Conservation (phyloP, 768 basidiomycete genomes). For the Termitomyces sp. region DNA sequence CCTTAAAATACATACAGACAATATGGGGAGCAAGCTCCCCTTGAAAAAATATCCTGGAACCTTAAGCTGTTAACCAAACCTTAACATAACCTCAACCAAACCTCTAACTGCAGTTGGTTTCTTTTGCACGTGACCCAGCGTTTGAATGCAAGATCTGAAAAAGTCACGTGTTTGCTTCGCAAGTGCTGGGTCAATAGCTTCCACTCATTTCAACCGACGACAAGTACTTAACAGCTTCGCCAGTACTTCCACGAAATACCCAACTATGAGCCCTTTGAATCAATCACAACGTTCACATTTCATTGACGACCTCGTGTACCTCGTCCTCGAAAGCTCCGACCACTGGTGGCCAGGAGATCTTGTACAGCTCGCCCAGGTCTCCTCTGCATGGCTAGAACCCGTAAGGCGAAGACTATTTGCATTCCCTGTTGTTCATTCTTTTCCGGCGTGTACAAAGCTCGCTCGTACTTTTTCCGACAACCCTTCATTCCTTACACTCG, state of each 20-base stretch:
- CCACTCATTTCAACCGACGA: not conserved
- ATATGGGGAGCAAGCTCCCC: too few species aligned
- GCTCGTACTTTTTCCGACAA: conserved; percentile 36
- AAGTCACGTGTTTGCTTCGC: too few species aligned
- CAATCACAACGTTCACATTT: conserved; percentile 20
- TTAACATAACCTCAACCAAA: too few species aligned
- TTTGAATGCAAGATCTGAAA: too few species aligned
- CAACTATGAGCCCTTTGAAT: not conserved
- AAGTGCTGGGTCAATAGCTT: too few species aligned
- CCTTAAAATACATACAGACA: too few species aligned
- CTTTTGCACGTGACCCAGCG: too few species aligned
- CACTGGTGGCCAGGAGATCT: conserved; percentile 55
- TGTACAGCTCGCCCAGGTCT: conserved; percentile 42
- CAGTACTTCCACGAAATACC: not conserved
- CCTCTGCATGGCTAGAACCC: conserved; percentile 40
- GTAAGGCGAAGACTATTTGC: conserved; percentile 41
- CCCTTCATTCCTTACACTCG: conserved; percentile 26
- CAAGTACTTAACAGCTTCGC: not conserved
- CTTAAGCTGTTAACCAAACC: too few species aligned
- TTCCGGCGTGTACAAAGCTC: conserved; percentile 34
- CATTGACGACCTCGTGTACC: conserved; percentile 46
- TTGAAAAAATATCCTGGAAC: too few species aligned
- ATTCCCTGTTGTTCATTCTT: conserved; percentile 35
- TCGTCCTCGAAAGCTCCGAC: conserved; percentile 43
- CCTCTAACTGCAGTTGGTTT: too few species aligned